A percentile compares a stretch with the other conserved stretches of the same genome.
Conservation (phyloP, 805 yeast species). For the Wickerhamiella nectarea region DNA sequence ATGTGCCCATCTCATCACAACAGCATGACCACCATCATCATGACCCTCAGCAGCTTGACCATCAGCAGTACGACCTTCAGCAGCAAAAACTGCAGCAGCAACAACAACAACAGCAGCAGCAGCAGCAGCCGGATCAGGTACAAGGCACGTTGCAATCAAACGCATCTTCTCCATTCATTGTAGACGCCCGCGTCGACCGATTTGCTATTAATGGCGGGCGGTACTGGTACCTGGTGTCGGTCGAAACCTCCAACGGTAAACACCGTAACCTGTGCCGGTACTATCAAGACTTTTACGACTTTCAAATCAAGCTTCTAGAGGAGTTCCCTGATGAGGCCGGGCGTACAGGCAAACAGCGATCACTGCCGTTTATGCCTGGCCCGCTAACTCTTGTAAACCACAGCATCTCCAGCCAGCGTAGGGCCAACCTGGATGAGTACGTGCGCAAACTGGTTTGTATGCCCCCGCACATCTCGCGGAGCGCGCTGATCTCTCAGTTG, state of each 20-base stretch:
- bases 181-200: conserved; percentile 64
- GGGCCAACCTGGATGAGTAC: conserved; percentile 42
- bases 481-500: conserved; percentile 51
- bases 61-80: too few species aligned
- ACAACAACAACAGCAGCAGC: too few species aligned
- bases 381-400: conserved; percentile 88
- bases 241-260: conserved; percentile 53
- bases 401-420: conserved; percentile 42
- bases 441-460: conserved; percentile 48
- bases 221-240: conserved; percentile 72
- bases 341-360: conserved; percentile 60
- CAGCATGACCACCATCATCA: too few species aligned
- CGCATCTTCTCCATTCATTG: conserved; percentile 31
- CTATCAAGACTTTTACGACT: conserved; percentile 91
- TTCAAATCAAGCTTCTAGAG: conserved; percentile 72
- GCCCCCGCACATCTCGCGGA: conserved; percentile 64
- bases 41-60: too few species aligned
- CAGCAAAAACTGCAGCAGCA: too few species aligned
- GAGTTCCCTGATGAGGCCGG: conserved; percentile 90
- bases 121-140: too few species aligned
- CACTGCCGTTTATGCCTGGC: conserved; percentile 89
- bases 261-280: conserved; percentile 64
- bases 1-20: background rate
- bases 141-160: too few species aligned
- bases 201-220: conserved; percentile 73